These are phyloP conservation scores for Hanseniaspora uvarum DNA, from an alignment of 1,139 yeast genomes.

Conservation along the genomic window DNA sequence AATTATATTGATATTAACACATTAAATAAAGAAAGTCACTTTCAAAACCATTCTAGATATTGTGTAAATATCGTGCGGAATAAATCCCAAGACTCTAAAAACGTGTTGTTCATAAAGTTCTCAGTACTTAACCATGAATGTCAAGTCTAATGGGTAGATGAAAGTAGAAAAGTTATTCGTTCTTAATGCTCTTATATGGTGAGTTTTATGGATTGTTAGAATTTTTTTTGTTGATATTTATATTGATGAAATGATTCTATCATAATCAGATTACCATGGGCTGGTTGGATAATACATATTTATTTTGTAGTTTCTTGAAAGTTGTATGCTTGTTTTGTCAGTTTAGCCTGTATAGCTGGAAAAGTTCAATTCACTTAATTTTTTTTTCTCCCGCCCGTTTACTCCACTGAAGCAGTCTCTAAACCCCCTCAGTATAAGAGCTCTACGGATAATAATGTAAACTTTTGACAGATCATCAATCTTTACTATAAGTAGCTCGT, in stretches of 20 bases:
- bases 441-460: too few relatives aligned
- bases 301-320: too few relatives aligned
- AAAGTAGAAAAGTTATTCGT: constrained; percentile 36
- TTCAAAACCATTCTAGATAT: constrained; percentile 24
- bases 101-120: constrained; percentile 35
- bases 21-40: not conserved
- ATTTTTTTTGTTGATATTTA: not conserved
- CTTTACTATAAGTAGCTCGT: too few relatives aligned
- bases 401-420: too few relatives aligned
- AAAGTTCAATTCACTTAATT: too few relatives aligned
- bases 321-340: not conserved
- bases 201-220: not conserved
- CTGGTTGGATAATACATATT: constrained; percentile 22
- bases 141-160: constrained; percentile 59
- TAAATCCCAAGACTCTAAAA: constrained; percentile 47
- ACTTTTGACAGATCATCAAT: too few relatives aligned
- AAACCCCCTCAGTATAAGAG: too few relatives aligned
- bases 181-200: constrained; percentile 50
- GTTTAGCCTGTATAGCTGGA: too few relatives aligned
- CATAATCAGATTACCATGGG: constrained; percentile 7
- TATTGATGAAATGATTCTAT: not conserved
- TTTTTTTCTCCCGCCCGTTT: not conserved
- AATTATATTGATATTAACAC: too few relatives aligned
- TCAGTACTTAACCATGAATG: constrained; percentile 38
- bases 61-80: constrained; percentile 49